Evolutionary conservation across 2,329 filamentous ascomycete genomes (phyloP).

Genomic region (Cadophora malorum): DNA sequence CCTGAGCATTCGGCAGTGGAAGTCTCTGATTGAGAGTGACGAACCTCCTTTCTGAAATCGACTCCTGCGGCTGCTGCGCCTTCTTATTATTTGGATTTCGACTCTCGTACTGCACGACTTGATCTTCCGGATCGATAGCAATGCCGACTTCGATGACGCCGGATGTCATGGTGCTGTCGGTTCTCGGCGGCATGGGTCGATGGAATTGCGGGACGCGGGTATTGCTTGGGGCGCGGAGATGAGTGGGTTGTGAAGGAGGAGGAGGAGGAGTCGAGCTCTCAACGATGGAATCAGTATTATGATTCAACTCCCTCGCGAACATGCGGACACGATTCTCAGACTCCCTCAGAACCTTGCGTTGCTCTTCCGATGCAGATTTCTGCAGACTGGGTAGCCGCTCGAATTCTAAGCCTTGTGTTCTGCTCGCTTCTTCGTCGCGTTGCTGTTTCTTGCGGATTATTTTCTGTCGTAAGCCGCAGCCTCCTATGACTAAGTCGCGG

Average conservation of each 20-base stretch:
- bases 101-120: conserved; percentile 25
- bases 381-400: conserved; percentile 31
- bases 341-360: conserved; percentile 24
- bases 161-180: background rate
- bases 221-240: conserved; percentile 6
- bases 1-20: conserved; percentile 20
- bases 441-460: conserved; percentile 18
- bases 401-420: conserved; percentile 29
- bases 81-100: background rate
- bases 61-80: conserved; percentile 1
- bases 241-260: background rate
- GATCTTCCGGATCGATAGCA: conserved; percentile 19
- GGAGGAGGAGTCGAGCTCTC: background rate
- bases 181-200: conserved; percentile 15
- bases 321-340: conserved; percentile 26
- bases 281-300: background rate
- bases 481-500: conserved; percentile 36
- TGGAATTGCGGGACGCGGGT: conserved; percentile 23
- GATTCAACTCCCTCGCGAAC: conserved; percentile 25
- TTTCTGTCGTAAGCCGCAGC: conserved; percentile 31
- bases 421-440: conserved; percentile 21
- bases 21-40: conserved; percentile 22
- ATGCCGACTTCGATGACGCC: conserved; percentile 10
- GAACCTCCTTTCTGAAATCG: conserved; percentile 24
- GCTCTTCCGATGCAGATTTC: conserved; percentile 21